Percentiles rank a stretch among this genome's conserved stretches.
phyloP scores from a whole-genome alignment of 768 basidiomycete genomes.

The Lactifluus hygrophoroides region DNA sequence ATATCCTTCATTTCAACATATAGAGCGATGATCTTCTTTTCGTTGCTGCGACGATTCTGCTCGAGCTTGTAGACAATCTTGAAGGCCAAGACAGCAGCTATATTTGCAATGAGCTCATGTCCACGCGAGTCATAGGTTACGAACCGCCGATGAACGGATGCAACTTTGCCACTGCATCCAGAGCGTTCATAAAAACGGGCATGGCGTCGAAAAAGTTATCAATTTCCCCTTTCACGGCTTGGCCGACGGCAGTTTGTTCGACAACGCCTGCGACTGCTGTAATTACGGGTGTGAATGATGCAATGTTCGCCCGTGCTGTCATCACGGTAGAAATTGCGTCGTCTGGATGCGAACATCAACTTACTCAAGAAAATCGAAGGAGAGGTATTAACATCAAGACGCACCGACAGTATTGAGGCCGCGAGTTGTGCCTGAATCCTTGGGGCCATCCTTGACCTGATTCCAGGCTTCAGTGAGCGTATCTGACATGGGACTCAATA shows the following conservation, averaged over 20 bases:
- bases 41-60: constrained; percentile 41
- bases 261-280: not conserved
- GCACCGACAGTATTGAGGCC: not conserved
- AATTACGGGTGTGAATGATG: not conserved
- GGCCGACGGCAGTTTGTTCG: not conserved
- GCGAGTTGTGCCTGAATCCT: not conserved
- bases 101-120: not conserved
- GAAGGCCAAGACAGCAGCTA: constrained; percentile 44
- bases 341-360: not conserved
- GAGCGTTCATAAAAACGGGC: constrained; percentile 23
- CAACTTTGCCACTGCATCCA: constrained; percentile 25
- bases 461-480: not conserved
- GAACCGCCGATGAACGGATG: constrained; percentile 27
- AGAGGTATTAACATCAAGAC: not conserved
- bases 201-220: constrained; percentile 23
- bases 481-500: not conserved
- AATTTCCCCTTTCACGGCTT: constrained; percentile 18
- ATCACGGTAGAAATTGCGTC: not conserved
- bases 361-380: not conserved
- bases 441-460: not conserved
- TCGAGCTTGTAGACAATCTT: constrained; percentile 41
- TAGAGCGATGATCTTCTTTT: constrained; percentile 39
- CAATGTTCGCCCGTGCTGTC: no score
- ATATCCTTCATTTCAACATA: constrained; percentile 44
- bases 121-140: not conserved